Evolutionary conservation across 495 filamentous ascomycete genomes (phyloP).

Genomic region (Aspergillus wentii): DNA sequence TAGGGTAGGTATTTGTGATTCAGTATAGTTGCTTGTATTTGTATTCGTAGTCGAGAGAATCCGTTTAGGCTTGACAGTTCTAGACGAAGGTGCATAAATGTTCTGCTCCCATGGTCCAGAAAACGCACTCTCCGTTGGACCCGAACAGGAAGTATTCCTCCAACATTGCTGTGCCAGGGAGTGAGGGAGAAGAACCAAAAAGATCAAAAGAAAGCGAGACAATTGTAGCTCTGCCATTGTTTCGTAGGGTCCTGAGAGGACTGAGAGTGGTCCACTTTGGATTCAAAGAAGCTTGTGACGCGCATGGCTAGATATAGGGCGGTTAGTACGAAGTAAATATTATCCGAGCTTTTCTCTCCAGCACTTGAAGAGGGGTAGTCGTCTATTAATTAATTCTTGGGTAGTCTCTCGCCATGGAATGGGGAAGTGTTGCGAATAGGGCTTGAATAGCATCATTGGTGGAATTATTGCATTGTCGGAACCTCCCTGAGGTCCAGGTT

Average conservation of each 20-base stretch:
- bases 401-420: too few species aligned
- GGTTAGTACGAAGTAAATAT: neutral
- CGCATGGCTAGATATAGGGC: neutral
- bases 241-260: conserved; percentile 2
- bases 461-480: too few species aligned
- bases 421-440: too few species aligned
- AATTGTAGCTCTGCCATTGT: conserved; percentile 14
- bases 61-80: conserved; percentile 45
- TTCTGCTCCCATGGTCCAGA: conserved; percentile 56
- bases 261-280: conserved; percentile 4
- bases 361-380: too few species aligned
- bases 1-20: conserved; percentile 26
- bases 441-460: too few species aligned
- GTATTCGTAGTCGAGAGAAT: conserved; percentile 36
- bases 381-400: too few species aligned
- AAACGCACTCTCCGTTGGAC: conserved; percentile 47
- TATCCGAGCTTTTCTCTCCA: too few species aligned
- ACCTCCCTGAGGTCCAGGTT: too few species aligned
- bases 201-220: conserved; percentile 8
- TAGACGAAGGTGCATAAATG: conserved; percentile 52
- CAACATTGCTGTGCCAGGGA: conserved; percentile 43
- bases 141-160: conserved; percentile 51
- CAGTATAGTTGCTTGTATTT: conserved; percentile 19
- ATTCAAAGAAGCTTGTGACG: too few species aligned
- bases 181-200: conserved; percentile 11